Conservation (phyloP, 2,329 filamentous ascomycete species). For the Calonectria hawksworthii region DNA sequence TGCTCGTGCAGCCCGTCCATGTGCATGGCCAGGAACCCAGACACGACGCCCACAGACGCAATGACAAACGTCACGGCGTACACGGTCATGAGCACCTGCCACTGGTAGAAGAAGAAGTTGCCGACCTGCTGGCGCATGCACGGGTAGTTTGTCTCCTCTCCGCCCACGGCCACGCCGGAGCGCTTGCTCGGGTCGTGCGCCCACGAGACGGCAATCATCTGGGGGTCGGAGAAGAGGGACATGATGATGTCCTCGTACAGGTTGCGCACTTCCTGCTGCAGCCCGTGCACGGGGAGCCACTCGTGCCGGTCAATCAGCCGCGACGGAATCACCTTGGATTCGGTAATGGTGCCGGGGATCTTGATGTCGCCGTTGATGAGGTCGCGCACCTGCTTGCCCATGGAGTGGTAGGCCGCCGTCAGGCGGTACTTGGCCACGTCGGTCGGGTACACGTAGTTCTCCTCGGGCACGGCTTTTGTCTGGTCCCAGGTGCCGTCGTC, state of each 20-base stretch:
- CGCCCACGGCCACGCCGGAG: constrained; percentile 26
- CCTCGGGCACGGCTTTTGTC: constrained; percentile 25
- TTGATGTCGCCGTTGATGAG: constrained; percentile 28
- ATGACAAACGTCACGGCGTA: constrained; percentile 31
- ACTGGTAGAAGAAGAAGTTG: constrained; percentile 34
- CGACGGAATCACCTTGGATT: constrained; percentile 26
- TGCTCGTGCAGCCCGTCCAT: constrained; percentile 32
- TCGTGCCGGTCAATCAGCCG: constrained; percentile 34
- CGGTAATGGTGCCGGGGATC: constrained; percentile 21
- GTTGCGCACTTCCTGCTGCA: constrained; percentile 18
- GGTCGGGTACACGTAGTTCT: constrained; percentile 33
- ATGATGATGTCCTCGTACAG: constrained; percentile 38
- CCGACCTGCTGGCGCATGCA: constrained; percentile 29
- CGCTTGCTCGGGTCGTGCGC: constrained; percentile 27
- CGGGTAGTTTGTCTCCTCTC: constrained; percentile 16
- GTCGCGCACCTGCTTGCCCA: constrained; percentile 30
- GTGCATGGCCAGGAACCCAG: constrained; percentile 32
- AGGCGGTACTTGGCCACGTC: constrained; percentile 25
- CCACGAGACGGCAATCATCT: constrained; percentile 39
- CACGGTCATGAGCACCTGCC: constrained; percentile 24
- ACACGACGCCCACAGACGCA: constrained; percentile 24
- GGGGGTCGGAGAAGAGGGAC: constrained; percentile 36
- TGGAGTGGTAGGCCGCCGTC: constrained; percentile 34
- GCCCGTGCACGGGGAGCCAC: constrained; percentile 23
- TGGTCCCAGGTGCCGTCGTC: constrained; percentile 32